Evolutionary conservation across 257 asterid genomes (phyloP), one percentile per base, ranked within the genome.

Genomic region (Petunia secreta): DNA sequence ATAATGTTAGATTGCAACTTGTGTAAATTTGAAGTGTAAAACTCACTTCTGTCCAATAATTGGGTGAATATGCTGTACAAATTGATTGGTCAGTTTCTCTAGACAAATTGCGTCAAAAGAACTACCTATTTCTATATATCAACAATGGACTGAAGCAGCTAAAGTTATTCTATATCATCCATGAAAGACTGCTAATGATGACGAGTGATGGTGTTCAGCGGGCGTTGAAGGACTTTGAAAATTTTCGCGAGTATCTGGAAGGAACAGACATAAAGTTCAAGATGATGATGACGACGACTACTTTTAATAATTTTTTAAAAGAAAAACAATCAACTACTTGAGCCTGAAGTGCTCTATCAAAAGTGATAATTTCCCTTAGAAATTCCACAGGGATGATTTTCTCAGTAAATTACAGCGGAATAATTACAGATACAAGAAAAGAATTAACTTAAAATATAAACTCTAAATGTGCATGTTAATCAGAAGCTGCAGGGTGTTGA

Each of bases 401-500:
- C 8, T 52, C 55, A 52, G 55, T 69, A 46, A 46, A 69, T 46
- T 48, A 41, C 60, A 71, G 14, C 48, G 60, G 6, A 50, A 11
- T 71, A 71, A 37, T 36, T 71, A 25, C 1, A 48, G 44, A 48
- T 34, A 34, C 2, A 71, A 46, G 41, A 69, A 48, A 5, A 7
- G 3, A 41, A 41, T 69, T 2, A 48, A 4, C 25, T 48, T 48
- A 1, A 48, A 8, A 48, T 48, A 71, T 71, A 48, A 71, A 4
- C 77, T 50, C 44, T 60, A 71, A 25, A 34, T 48, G 62, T 11
- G 11, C 60, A 43, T 71, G 50, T 71, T 48, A 71, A 71, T 55
- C 44, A 46, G 43, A 69, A 46, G 55, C 25, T 5, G 41, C 41
- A 25, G 25, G 59, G 13, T 48, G 77, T 71, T 50, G 48, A 10